Evolutionary conservation across 1,284 basidiomycete species (phyloP).

Genomic region (Cryptococcus sp.): DNA sequence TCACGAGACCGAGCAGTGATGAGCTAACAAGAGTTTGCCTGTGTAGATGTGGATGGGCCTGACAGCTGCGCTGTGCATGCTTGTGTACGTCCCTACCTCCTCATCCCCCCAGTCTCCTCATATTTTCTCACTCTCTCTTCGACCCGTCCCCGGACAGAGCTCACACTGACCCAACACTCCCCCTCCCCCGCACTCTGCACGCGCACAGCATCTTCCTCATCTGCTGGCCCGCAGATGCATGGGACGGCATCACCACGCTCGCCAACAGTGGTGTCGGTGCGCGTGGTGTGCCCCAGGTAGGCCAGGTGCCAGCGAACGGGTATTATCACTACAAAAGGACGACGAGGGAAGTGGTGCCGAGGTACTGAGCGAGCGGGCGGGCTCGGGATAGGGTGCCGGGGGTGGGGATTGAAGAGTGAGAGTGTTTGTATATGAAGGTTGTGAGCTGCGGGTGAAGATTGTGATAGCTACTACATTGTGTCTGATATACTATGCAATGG

Average conservation of each 20-base stretch:
- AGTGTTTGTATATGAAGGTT: no score
- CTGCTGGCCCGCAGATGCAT: conserved; percentile 42
- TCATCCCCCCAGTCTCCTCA: not conserved
- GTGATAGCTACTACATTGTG: no score
- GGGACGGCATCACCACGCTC: conserved; percentile 30
- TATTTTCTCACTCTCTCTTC: not conserved
- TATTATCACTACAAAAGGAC: conserved; percentile 49
- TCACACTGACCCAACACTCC: not conserved
- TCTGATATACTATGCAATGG: no score
- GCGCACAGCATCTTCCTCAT: conserved; percentile 28
- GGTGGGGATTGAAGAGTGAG: no score
- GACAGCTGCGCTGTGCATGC: conserved; percentile 28
- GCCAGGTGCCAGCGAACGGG: conserved; percentile 23
- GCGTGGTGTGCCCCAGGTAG: conserved; percentile 30
- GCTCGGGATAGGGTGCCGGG: not conserved
- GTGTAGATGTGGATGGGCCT: conserved; percentile 46
- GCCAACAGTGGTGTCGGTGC: conserved; percentile 25
- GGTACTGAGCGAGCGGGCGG: conserved; percentile 11
- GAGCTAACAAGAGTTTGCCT: no score
- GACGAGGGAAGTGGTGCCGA: conserved; percentile 40
- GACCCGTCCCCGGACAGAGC: not conserved
- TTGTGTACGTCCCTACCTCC: conserved; percentile 31
- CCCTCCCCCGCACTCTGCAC: not conserved
- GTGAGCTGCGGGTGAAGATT: no score
- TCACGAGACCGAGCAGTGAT: not conserved